Evolutionary conservation across 208 protist genomes (phyloP).

Genomic region (Sergeia podlipaevii): DNA sequence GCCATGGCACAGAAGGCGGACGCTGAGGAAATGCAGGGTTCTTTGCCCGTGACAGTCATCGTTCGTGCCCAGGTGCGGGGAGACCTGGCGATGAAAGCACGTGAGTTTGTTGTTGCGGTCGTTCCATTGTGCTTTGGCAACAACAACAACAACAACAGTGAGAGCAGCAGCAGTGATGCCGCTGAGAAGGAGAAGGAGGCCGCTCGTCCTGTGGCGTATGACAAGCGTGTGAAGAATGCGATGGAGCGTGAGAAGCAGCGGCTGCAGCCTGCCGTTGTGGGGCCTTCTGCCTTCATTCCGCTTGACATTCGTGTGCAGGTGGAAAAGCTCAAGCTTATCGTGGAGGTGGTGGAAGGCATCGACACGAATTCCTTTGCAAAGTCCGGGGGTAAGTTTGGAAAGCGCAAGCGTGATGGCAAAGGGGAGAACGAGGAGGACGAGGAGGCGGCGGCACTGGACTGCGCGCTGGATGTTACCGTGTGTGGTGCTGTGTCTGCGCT

Average conservation of each 20-base stretch:
- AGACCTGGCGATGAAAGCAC: constrained; percentile 4
- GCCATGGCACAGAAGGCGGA: not conserved
- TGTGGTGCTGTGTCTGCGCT: constrained; percentile 31
- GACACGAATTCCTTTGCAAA: no score
- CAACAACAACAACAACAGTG: not conserved
- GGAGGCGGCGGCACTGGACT: not conserved
- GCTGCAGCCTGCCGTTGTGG: constrained; percentile 1
- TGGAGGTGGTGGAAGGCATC: constrained; percentile 42
- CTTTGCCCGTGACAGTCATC: constrained; percentile 3
- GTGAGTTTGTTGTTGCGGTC: constrained; percentile 21
- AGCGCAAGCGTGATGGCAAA: no score
- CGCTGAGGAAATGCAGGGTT: not conserved
- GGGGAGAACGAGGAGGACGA: not conserved
- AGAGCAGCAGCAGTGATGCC: not conserved
- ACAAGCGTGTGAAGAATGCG: constrained; percentile 30
- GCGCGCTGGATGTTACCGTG: constrained; percentile 28
- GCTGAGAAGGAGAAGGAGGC: not conserved
- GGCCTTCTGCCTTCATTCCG: constrained; percentile 25
- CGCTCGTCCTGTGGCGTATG: constrained; percentile 10
- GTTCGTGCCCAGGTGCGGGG: constrained; percentile 25
- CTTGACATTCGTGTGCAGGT: constrained; percentile 48
- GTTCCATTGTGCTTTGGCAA: constrained; percentile 20
- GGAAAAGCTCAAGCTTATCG: constrained; percentile 53
- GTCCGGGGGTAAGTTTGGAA: no score
- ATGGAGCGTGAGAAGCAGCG: constrained; percentile 22